Evolutionary conservation across 441 rosid genomes (phyloP).

Genomic region (Adansonia grandidieri): DNA sequence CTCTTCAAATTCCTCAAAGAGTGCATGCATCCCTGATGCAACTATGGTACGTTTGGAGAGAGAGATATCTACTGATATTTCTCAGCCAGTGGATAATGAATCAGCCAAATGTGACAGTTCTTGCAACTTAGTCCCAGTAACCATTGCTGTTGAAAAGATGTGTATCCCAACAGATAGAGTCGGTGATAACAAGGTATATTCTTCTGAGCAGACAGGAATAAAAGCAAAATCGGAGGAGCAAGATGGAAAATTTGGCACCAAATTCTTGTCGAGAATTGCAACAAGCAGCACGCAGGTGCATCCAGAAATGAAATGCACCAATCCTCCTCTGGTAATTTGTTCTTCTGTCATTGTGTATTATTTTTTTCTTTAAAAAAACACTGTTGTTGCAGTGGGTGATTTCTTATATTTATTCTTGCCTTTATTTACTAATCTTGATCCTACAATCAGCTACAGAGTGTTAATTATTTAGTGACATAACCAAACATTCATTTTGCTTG

Average conservation of each 20-base stretch:
- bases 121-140: constrained; percentile 23
- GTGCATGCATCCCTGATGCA: constrained; percentile 40
- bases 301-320: constrained; percentile 40
- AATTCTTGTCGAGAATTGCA: constrained; percentile 28
- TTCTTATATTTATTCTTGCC: constrained; percentile 14
- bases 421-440: neutral
- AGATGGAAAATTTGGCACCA: constrained; percentile 34
- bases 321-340: constrained; percentile 37
- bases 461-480: neutral
- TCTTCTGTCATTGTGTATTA: constrained; percentile 21
- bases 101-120: constrained; percentile 40
- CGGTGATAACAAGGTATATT: constrained; percentile 38
- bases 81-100: constrained; percentile 41
- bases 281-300: constrained; percentile 25
- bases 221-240: constrained; percentile 33
- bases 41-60: constrained; percentile 38
- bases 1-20: constrained; percentile 44
- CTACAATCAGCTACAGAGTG: neutral
- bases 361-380: neutral
- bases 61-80: constrained; percentile 29
- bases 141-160: constrained; percentile 34
- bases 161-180: constrained; percentile 28
- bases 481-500: neutral
- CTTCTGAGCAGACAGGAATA: constrained; percentile 29
- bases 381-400: neutral